Evolutionary conservation across 2,329 filamentous ascomycete genomes (phyloP).

Genomic region (Fusarium haematococcum): DNA sequence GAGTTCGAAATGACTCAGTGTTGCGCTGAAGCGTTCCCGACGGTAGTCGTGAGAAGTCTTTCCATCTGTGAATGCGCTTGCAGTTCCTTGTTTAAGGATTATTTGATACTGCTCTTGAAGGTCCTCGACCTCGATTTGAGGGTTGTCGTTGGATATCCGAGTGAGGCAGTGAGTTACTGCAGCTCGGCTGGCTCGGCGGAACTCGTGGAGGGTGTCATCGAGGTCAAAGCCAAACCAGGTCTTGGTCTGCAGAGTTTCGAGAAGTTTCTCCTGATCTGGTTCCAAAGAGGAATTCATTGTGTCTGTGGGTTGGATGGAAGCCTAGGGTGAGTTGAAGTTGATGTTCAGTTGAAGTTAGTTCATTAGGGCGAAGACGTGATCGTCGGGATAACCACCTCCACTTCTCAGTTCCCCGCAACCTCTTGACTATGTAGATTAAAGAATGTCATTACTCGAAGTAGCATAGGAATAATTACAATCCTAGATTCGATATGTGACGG

Average conservation of each 20-base stretch:
- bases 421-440: background rate
- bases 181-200: conserved; percentile 52
- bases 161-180: conserved; percentile 51
- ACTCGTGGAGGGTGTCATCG: conserved; percentile 62
- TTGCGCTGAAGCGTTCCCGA: conserved; percentile 51
- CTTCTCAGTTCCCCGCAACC: background rate
- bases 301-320: background rate
- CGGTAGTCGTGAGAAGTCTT: conserved; percentile 58
- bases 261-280: background rate
- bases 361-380: background rate
- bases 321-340: background rate
- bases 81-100: conserved; percentile 50
- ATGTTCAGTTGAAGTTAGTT: background rate
- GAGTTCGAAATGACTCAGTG: conserved; percentile 47
- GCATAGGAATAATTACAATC: background rate
- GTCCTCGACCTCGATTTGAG: background rate
- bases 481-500: rapidly evolving
- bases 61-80: conserved; percentile 57
- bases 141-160: conserved; percentile 36
- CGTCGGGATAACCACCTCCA: background rate
- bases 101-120: conserved; percentile 46
- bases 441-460: too few species aligned
- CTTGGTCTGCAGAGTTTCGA: conserved; percentile 15
- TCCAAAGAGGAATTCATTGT: background rate
- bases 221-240: conserved; percentile 61